phyloP scores from a whole-genome alignment of 768 basidiomycete genomes.

The Lyophyllum decastes region DNA sequence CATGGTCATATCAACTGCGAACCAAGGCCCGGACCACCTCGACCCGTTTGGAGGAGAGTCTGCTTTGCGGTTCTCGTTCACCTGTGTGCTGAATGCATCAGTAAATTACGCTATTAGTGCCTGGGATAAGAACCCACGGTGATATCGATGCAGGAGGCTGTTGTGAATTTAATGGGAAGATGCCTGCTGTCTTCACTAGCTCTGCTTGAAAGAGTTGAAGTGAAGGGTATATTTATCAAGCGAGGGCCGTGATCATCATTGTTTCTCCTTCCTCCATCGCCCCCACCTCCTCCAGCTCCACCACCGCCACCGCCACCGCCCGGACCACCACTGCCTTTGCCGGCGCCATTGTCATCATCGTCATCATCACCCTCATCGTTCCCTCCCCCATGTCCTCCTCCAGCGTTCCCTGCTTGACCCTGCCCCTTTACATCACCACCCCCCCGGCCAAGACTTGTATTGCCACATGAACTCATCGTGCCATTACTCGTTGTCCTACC shows the following conservation, averaged over 20 bases:
- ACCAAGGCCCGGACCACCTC: slow-evolving; percentile 2
- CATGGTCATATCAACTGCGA: background rate
- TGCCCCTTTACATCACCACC: background rate
- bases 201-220: background rate
- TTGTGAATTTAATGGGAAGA: background rate
- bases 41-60: background rate
- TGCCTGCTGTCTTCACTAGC: background rate
- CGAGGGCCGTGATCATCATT: background rate
- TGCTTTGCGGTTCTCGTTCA: background rate
- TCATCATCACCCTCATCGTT: background rate
- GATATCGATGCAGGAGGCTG: background rate
- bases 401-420: background rate
- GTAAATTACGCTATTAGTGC: background rate
- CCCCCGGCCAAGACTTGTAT: no score
- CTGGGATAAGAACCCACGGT: background rate
- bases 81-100: background rate
- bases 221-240: background rate
- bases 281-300: background rate
- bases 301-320: background rate
- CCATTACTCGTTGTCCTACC: background rate
- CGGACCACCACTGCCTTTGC: no score
- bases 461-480: background rate
- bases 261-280: background rate
- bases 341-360: background rate
- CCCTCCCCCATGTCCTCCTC: background rate